Conservation (phyloP, 345 rosid species). For the Hibiscus trionum region DNA sequence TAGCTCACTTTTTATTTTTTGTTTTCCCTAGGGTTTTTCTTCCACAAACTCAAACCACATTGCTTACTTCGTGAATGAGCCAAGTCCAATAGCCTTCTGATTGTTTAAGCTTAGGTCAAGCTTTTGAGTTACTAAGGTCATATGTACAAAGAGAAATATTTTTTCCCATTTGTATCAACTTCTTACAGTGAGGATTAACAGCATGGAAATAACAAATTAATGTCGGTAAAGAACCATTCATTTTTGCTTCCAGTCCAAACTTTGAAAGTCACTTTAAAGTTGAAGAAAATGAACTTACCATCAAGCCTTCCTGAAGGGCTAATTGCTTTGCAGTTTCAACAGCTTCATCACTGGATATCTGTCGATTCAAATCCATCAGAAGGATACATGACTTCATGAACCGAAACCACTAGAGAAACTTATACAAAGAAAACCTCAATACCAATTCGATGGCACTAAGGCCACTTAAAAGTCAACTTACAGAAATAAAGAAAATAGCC, state of each 20-base stretch:
- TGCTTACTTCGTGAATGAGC: not conserved
- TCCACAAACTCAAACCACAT: not conserved
- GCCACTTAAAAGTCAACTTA: no score
- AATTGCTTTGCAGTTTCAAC: conserved; percentile 93
- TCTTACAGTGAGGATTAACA: no score
- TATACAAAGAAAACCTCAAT: not conserved
- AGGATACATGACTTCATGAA: not conserved
- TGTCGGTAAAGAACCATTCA: not conserved
- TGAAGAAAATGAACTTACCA: conserved; percentile 45
- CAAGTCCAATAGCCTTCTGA: not conserved
- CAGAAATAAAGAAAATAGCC: no score
- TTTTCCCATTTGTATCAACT: not conserved
- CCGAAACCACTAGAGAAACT: not conserved
- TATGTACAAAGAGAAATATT: not conserved
- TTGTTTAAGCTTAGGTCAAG: not conserved
- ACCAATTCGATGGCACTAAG: no score
- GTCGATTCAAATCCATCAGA: conserved; percentile 11
- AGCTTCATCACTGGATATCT: conserved; percentile 92
- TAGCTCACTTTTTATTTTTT: not conserved
- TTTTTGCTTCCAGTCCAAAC: not conserved
- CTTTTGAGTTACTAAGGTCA: not conserved
- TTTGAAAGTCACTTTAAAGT: not conserved
- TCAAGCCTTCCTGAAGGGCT: conserved; percentile 91
- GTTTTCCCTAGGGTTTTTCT: not conserved
- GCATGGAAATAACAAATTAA: not conserved